These are phyloP conservation scores for Backusella liffmaniae DNA, from an alignment of 192 early-diverging fungal species.

Conservation along the genomic window DNA sequence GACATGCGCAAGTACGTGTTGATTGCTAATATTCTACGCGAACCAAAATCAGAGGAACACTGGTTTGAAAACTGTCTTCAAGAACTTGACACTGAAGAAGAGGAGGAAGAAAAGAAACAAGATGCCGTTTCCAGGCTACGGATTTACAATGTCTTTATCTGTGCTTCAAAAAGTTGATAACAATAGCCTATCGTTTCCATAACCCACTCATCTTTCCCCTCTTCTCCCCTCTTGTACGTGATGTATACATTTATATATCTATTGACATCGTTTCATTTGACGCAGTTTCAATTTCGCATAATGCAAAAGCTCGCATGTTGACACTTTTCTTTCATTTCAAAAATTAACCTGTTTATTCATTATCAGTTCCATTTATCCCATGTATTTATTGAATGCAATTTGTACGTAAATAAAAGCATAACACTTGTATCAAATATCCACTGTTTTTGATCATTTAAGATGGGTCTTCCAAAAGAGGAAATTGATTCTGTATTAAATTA, in stretches of 20 bases:
- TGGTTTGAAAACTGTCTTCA: neutral
- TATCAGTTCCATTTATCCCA: neutral
- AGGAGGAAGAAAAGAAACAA: neutral
- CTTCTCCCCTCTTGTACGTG: neutral
- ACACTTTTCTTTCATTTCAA: neutral
- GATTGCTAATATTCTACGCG: neutral
- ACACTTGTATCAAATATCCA: no score
- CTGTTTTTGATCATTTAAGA: neutral
- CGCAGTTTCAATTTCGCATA: conserved; percentile 2
- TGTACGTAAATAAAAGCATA: no score
- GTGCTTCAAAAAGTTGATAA: neutral
- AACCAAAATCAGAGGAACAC: neutral
- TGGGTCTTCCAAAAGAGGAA: neutral
- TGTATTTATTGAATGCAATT: neutral
- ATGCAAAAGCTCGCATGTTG: neutral
- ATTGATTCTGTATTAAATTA: neutral
- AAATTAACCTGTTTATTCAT: neutral
- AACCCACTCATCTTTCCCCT: neutral
- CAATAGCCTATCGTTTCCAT: neutral
- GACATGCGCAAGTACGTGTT: conserved; percentile 1
- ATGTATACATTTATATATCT: neutral
- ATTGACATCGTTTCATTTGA: neutral
- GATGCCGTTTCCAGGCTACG: neutral
- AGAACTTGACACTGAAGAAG: neutral
- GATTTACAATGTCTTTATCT: neutral